These are phyloP conservation scores for Cocos nucifera DNA, from an alignment of 176 grass and related monocot genomes.

Conservation along the genomic window DNA sequence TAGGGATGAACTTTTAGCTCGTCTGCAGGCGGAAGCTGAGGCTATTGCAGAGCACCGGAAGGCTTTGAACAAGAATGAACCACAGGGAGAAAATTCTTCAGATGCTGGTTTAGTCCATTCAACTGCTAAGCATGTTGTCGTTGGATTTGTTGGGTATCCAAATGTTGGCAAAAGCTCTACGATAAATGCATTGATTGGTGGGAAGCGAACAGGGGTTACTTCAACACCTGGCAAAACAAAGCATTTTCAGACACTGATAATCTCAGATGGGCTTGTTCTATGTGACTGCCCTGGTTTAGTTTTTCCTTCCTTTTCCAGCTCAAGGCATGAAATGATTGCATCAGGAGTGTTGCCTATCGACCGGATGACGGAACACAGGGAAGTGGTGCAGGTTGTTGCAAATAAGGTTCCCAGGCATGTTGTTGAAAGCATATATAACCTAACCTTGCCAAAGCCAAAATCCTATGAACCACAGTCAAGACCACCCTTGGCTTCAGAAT, in stretches of 20 bases:
- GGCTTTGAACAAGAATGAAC: conserved; percentile 12
- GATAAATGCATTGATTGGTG: conserved; percentile 84
- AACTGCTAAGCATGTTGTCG: conserved; percentile 56
- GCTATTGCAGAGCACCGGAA: conserved; percentile 43
- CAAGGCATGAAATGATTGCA: conserved; percentile 92
- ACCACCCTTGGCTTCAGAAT: conserved; percentile 48
- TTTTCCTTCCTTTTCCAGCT: conserved; percentile 94
- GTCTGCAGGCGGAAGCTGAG: conserved; percentile 74
- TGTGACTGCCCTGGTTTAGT: conserved; percentile 93
- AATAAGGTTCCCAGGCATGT: conserved; percentile 49
- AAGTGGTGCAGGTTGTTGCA: conserved; percentile 71
- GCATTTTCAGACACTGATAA: conserved; percentile 94
- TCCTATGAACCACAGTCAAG: conserved; percentile 52
- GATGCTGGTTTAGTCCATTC: conserved; percentile 25
- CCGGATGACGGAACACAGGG: conserved; percentile 70
- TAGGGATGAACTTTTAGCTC: conserved; percentile 64
- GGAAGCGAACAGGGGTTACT: conserved; percentile 83
- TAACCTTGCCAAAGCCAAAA: conserved; percentile 63
- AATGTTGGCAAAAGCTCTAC: conserved; percentile 98
- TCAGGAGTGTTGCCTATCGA: conserved; percentile 87
- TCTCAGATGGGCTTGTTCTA: conserved; percentile 72
- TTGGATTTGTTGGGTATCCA: conserved; percentile 96
- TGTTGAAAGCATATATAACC: conserved; percentile 63
- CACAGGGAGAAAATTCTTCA: conserved; percentile 22
- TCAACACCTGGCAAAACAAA: conserved; percentile 94